Base-by-base conservation (phyloP, 2,329 filamentous ascomycete species). In the Cladosporium sp. region DNA sequence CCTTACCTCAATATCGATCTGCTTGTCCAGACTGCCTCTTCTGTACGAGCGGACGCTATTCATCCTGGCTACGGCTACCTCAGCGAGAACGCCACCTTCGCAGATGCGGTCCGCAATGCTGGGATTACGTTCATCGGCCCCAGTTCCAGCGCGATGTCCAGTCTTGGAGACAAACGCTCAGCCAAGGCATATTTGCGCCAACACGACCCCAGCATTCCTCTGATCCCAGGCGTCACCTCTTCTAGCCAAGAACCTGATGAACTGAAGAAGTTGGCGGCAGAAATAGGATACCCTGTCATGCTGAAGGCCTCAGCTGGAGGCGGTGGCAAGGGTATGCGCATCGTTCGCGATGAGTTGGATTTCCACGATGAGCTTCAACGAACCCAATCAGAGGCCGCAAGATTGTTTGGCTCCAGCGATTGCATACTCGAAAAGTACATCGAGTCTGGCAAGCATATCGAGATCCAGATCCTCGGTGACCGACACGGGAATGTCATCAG, bases 391-490 rank as follows among this genome's bases (percentile, higher is more conserved):
- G 74, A 80, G 38, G 80, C 78, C 0, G 71, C 76, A n/a, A 47
- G 41, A 47, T 47, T 47, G 15, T 47, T 47, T 21, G 41, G 32
- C 32, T 32, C 32, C 32, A 32, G 32, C 32, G 32, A 32, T 32
- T 32, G 32, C 32, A 32, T 32, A 21, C 41, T 78, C 79, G 2
- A 67, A 77, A 78, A 61, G 5, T 75, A 79, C 3, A 80, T 84
- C 28, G 7, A 77, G 80, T 11, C 83, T 72, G 90, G 90, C 41
- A 85, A 91, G 65, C 92, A 96, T 75, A 90, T 96, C 66, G 92
- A 96, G 78, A 90, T 96, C 4, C 92, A 96, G 76, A 86, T 96
- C 24, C 93, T 96, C 78, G 92, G 92, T 54, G 92, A 96, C 75
- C 87, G 86, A 66, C 83, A 87, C 70, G 91, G 91, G 2, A 87